Evolutionary conservation across 768 basidiomycete genomes (phyloP).

Genomic region (Lactarius quietus): DNA sequence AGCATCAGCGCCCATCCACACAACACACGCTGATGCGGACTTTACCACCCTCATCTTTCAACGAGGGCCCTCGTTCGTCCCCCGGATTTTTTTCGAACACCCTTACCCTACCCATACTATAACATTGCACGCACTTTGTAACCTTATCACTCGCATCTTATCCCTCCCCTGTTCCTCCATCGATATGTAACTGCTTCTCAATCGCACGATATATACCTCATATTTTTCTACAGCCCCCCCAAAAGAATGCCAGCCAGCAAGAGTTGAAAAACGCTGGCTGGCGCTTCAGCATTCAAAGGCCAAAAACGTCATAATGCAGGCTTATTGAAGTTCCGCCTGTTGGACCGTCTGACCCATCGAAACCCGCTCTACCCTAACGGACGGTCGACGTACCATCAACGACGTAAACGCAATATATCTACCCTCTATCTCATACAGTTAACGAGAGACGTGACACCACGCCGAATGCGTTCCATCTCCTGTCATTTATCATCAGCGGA

Average conservation of each 20-base stretch:
- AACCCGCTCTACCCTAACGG: conserved; percentile 3
- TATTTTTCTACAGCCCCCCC: not conserved
- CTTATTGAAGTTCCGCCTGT: not conserved
- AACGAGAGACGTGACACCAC: not conserved
- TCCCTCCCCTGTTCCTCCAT: conserved; percentile 15
- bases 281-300: no score
- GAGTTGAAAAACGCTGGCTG: not conserved
- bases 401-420: not conserved
- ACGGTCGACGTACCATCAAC: conserved; percentile 8
- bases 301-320: conserved; percentile 2
- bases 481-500: not conserved
- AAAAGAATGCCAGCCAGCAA: not conserved
- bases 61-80: not conserved
- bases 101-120: conserved; percentile 1
- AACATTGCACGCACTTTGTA: conserved; percentile 26
- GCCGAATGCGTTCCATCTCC: not conserved
- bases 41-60: not conserved
- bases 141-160: conserved; percentile 26
- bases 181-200: conserved; percentile 14
- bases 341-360: conserved; percentile 3
- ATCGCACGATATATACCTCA: conserved; percentile 8
- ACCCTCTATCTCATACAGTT: not conserved
- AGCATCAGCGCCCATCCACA: not conserved
- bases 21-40: not conserved
- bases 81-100: not conserved